Conservation (phyloP, 225 moss, liverwort and hornwort genomes). For the Physcomitrellopsis africana region DNA sequence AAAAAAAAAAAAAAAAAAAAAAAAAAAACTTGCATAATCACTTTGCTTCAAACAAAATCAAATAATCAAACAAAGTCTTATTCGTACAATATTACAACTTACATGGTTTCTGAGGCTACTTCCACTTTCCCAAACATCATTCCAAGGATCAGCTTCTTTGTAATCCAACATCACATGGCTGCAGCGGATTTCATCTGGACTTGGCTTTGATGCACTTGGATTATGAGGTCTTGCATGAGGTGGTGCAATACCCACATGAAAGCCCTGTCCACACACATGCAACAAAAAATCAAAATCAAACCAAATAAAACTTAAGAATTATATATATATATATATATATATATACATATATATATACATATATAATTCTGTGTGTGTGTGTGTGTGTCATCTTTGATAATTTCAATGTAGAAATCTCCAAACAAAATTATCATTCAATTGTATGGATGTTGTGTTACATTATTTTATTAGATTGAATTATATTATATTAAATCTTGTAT, state of each 20-base stretch:
- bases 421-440: background rate
- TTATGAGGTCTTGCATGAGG: slow-evolving; percentile 55
- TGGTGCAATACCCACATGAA: slow-evolving; percentile 85
- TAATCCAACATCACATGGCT: slow-evolving; percentile 40
- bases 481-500: too few relatives aligned
- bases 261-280: slow-evolving; percentile 50
- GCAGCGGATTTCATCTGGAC: slow-evolving; percentile 47
- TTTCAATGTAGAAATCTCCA: slow-evolving; percentile 1
- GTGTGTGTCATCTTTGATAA: too few relatives aligned
- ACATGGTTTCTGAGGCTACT: slow-evolving; percentile 54
- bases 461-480: too few relatives aligned
- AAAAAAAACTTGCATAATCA: background rate
- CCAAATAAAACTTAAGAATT: too few relatives aligned
- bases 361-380: too few relatives aligned
- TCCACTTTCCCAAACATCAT: slow-evolving; percentile 53
- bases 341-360: too few relatives aligned
- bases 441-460: too few relatives aligned
- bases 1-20: too few relatives aligned
- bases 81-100: background rate
- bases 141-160: slow-evolving; percentile 41
- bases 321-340: too few relatives aligned
- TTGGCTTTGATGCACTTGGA: slow-evolving; percentile 35
- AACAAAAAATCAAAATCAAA: too few relatives aligned
- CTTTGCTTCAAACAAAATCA: background rate
- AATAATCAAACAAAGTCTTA: background rate